Conservation (phyloP, 2,329 filamentous ascomycete species). For the Monilinia aucupariae region DNA sequence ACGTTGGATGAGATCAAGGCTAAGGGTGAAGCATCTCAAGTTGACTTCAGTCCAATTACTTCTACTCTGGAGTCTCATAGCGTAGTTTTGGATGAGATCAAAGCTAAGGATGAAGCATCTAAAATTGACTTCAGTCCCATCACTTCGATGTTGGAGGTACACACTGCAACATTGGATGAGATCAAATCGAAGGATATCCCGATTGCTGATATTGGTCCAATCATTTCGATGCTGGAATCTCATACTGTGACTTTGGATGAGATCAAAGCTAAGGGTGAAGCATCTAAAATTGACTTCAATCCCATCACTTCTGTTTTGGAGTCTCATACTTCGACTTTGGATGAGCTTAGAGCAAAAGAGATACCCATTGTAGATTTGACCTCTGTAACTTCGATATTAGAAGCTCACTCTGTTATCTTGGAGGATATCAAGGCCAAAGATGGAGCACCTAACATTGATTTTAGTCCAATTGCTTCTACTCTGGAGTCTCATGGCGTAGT, state of each 20-base stretch:
- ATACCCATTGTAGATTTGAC: too few relatives aligned
- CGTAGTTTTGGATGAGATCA: constrained; percentile 16
- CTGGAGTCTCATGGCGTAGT: too few relatives aligned
- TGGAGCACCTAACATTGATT: too few relatives aligned
- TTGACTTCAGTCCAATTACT: not conserved
- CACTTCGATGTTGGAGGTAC: constrained; percentile 22
- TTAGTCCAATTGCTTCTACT: too few relatives aligned
- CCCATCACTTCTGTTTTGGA: constrained; percentile 17
- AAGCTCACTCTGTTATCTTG: too few relatives aligned
- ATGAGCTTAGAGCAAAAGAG: constrained; percentile 20
- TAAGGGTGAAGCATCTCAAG: not conserved
- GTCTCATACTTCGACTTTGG: constrained; percentile 18
- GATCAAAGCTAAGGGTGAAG: constrained; percentile 17
- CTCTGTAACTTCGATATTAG: too few relatives aligned
- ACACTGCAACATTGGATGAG: constrained; percentile 15
- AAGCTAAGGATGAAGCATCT: constrained; percentile 1
- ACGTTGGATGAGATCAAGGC: constrained; percentile 24
- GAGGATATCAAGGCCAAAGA: too few relatives aligned
- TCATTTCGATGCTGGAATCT: constrained; percentile 23
- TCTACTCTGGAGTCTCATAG: constrained; percentile 9
- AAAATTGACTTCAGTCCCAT: constrained; percentile 23
- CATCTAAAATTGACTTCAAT: not conserved
- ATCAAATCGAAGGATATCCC: constrained; percentile 21
- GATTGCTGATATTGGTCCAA: too few relatives aligned
- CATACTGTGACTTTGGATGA: constrained; percentile 17